These are phyloP conservation scores for Podila epigama DNA, from an alignment of 192 early-diverging fungal species.

Conservation along the genomic window DNA sequence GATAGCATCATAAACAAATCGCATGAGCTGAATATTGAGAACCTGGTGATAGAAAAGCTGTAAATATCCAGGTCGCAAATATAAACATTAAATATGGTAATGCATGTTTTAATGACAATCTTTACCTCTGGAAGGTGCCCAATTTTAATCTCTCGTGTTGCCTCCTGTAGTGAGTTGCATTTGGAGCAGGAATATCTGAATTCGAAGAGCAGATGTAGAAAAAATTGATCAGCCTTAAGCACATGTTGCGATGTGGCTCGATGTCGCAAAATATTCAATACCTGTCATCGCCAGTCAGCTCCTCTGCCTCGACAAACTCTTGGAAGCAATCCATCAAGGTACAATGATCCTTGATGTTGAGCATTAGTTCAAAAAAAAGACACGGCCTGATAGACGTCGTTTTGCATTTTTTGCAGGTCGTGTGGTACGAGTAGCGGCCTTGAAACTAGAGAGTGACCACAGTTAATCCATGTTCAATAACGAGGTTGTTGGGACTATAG, in stretches of 20 bases:
- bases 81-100: neutral
- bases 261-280: neutral
- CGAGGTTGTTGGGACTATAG: no score
- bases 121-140: constrained; percentile 33
- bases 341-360: constrained; percentile 44
- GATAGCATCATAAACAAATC: constrained; percentile 39
- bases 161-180: constrained; percentile 46
- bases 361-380: constrained; percentile 35
- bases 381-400: constrained; percentile 24
- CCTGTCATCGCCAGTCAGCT: constrained; percentile 32
- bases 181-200: constrained; percentile 30
- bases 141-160: constrained; percentile 28
- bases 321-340: constrained; percentile 42
- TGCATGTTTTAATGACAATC: neutral
- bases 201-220: neutral
- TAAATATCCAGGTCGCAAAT: neutral
- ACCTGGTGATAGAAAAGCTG: neutral
- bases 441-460: constrained; percentile 20
- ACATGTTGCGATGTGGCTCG: neutral
- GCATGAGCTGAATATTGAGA: constrained; percentile 51
- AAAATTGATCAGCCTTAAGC: neutral
- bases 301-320: constrained; percentile 42
- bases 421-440: constrained; percentile 37
- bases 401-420: constrained; percentile 42
- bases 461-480: neutral